Evolutionary conservation across 257 asterid genomes (phyloP).

Genomic region (Plantago ovata): DNA sequence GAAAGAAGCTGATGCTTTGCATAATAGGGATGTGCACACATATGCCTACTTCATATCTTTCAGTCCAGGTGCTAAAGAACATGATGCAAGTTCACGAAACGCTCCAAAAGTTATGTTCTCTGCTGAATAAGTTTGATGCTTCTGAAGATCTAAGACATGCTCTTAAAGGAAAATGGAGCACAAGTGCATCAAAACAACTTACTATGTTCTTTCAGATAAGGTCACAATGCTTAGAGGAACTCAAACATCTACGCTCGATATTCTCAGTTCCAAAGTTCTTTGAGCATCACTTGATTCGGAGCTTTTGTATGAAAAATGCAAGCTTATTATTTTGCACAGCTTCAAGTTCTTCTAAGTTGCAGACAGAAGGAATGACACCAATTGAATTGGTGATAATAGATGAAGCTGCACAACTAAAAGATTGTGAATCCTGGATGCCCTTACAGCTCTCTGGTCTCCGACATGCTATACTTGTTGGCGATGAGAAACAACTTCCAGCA

Average conservation of each 20-base stretch:
- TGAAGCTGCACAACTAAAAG: conserved; percentile 90
- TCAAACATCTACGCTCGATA: conserved; percentile 22
- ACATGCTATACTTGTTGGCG: conserved; percentile 75
- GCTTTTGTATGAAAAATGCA: conserved; percentile 38
- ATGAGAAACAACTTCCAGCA: conserved; percentile 75
- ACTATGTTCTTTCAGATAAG: conserved; percentile 19
- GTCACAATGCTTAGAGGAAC: conserved; percentile 29
- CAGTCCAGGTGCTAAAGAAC: conserved; percentile 21
- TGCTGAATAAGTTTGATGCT: conserved; percentile 12
- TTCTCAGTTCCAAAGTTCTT: conserved; percentile 22
- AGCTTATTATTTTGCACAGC: conserved; percentile 58
- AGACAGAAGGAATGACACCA: conserved; percentile 25
- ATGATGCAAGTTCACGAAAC: conserved; percentile 29
- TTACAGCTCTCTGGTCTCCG: conserved; percentile 58
- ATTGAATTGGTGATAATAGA: conserved; percentile 57
- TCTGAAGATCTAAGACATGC: conserved; percentile 24
- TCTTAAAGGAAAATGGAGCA: conserved; percentile 17
- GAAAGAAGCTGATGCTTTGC: conserved; percentile 23
- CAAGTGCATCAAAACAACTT: background rate
- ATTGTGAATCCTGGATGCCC: conserved; percentile 67
- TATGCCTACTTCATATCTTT: conserved; percentile 48
- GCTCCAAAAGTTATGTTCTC: conserved; percentile 28
- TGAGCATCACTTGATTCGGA: conserved; percentile 11
- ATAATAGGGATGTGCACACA: conserved; percentile 46
- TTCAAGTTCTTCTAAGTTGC: conserved; percentile 58